Evolutionary conservation across 225 moss, liverwort and hornwort species (phyloP), one percentile per base, ranked within the genome.

Genomic region (Pseudoscleropodium purum): DNA sequence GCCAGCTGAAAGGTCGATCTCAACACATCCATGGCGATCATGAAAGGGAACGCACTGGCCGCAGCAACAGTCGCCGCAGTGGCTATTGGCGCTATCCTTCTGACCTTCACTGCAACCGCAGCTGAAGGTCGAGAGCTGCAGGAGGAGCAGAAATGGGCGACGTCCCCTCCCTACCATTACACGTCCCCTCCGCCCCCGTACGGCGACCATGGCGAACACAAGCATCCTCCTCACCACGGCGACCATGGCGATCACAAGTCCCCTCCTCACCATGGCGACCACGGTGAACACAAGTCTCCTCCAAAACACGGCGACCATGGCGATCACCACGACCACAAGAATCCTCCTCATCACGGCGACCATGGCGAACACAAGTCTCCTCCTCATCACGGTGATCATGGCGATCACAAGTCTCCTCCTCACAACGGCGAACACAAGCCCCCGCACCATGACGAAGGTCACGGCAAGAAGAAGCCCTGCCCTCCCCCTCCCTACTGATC

Each of bases 401-500:
- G 51, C 70, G 84, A 34, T 0, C 11, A 75, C 84, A 89, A 79
- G 49, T 69, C n/a, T 69, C 60, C 88, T 27, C 87, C 83, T 11
- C 57, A 88, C 31, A 74, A 85, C 24, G 69, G 24, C 70, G 84
- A 34, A 0, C 34, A 75, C 84, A 89, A 79, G 61, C 89, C 89
- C 18, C 89, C 89, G 29, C 84, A 90, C 41, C 78, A 89, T 24
- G 92, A 78, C n/a, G 88, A 90, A 31, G 79, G 85, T 18, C 89
- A 74, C 60, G 90, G 83, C 84, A 87, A 87, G 89, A 89, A 91
- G 81, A 91, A 92, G 87, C 90, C 90, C 9, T 89, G 81, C 39
- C 89, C 92, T 89, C 87, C 92, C 17, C 92, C 92, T 81, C 92
- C 34, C 49, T 76, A 92, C 81, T 91, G 70, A 89, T 74, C 51